A percentile compares a stretch with the other conserved stretches of the same genome.
Conservation (phyloP, 257 asterid species). For the Buddleja alternifolia region DNA sequence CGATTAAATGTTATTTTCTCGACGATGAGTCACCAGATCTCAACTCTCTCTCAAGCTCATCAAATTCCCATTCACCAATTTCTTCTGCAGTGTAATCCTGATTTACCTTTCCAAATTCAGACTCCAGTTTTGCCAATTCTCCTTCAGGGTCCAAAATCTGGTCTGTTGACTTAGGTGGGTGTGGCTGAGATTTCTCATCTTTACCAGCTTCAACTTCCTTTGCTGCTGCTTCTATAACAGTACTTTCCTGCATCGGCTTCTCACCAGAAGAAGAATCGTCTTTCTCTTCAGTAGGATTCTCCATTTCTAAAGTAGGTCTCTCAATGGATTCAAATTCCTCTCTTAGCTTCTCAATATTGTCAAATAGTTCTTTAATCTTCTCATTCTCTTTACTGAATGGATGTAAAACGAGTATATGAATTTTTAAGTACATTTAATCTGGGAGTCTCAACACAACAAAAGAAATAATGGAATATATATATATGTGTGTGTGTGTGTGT, state of each 20-base stretch:
- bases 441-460: neutral
- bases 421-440: neutral
- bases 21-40: conserved; percentile 52
- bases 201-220: conserved; percentile 39
- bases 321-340: conserved; percentile 74
- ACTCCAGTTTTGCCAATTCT: conserved; percentile 87
- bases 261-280: conserved; percentile 46
- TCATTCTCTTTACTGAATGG: conserved; percentile 74
- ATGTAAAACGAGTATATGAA: conserved; percentile 22
- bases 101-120: conserved; percentile 81
- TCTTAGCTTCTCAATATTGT: conserved; percentile 70
- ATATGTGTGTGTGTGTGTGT: no score
- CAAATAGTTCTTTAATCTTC: conserved; percentile 69
- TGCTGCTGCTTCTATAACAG: conserved; percentile 32
- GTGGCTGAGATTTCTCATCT: conserved; percentile 33
- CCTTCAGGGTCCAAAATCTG: conserved; percentile 63
- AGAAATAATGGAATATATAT: no score
- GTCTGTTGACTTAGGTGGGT: conserved; percentile 39
- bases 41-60: conserved; percentile 88
- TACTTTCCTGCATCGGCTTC: conserved; percentile 38
- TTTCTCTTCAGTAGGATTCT: conserved; percentile 61
- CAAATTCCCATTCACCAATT: conserved; percentile 93
- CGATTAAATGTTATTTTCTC: conserved; percentile 34
- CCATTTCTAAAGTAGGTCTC: conserved; percentile 84
- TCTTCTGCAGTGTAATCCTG: conserved; percentile 74